phyloP scores from a whole-genome alignment of 1,284 basidiomycete genomes.

The Spongiforma sp. region DNA sequence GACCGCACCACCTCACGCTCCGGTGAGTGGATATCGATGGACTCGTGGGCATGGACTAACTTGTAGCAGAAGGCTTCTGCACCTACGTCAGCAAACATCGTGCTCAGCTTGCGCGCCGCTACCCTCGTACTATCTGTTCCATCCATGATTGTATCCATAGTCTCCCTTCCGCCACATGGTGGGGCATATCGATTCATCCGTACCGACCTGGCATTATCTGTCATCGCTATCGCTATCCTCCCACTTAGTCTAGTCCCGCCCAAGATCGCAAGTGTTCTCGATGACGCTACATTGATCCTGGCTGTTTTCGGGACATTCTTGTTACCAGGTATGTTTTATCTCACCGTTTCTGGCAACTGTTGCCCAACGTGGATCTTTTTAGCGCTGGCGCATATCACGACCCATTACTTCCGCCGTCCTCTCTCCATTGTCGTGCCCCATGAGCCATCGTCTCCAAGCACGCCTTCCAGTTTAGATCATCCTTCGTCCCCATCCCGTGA shows the following conservation, averaged over 20 bases:
- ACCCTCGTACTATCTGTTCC: constrained; percentile 66
- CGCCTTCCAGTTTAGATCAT: constrained; percentile 12
- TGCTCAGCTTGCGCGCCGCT: constrained; percentile 51
- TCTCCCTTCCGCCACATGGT: constrained; percentile 50
- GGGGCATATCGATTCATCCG: constrained; percentile 46
- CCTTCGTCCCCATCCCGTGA: constrained; percentile 44
- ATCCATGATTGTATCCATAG: constrained; percentile 59
- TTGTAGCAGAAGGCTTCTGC: constrained; percentile 29
- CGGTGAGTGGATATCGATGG: constrained; percentile 40
- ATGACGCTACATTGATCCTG: constrained; percentile 53
- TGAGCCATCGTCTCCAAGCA: constrained; percentile 32
- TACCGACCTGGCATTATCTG: constrained; percentile 53
- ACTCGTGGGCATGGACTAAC: constrained; percentile 8
- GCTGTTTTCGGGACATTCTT: constrained; percentile 62
- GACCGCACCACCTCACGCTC: constrained; percentile 46
- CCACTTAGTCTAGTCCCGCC: constrained; percentile 50
- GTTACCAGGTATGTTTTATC: constrained; percentile 53
- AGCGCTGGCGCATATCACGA: constrained; percentile 67
- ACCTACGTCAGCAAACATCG: constrained; percentile 36
- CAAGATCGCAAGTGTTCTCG: constrained; percentile 42
- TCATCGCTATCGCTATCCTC: constrained; percentile 46
- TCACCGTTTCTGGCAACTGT: not conserved
- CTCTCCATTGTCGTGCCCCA: constrained; percentile 69
- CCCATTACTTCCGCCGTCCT: constrained; percentile 72
- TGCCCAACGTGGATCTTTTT: not conserved